Base-by-base conservation (phyloP, 176 grass and related monocot species). In the Metroxylon sagu region DNA sequence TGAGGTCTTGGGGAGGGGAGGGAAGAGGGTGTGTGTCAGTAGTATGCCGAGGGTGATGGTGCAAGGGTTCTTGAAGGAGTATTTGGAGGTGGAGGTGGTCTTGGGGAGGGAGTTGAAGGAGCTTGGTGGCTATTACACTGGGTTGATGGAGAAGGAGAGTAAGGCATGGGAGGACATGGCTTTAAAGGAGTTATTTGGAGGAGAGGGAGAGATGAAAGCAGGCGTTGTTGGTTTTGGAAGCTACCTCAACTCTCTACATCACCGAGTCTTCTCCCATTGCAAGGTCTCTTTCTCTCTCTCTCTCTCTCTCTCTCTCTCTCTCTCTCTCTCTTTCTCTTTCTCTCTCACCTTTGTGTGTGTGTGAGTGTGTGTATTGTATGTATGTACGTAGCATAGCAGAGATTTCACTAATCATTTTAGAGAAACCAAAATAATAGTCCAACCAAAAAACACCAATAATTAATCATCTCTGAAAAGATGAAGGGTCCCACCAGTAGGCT, bases 11-110 rank as follows among this genome's bases (percentile, higher is more conserved):
- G 74, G 16, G 56, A 52, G 49, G 15, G 68, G 49, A 19, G 74
- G 59, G 59, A 77, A 54, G 62, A 77, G 72, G 65, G 52, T 69
- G 50, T 73, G 54, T 29, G 66, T 89, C 16, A 87, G 75, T 43
- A 79, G 77, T 48, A 71, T 95, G 67, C 91, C 91, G 43, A 71
- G 66, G 64, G 60, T 90, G 59, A 87, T 95, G 77, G 52, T 87
- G 31, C 83, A 90, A 75, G 26, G 59, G 18, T 95, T 95, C 68
- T 26, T 87, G 12, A 76, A 73, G 68, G 83, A 85, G 60, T 87
- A 87, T 50, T 15, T 82, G 53, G 90, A 71, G 2, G 17, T 84
- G 57, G 77, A 84, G 28, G 66, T 51, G 71, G 83, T 87, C 28
- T 49, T 87, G 68, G 91, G 74, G 50, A 90, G 70, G 56, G 83